Percentiles rank a stretch among this genome's conserved stretches.
These are phyloP conservation scores for Colletotrichum kahawae DNA, from an alignment of 2,329 filamentous ascomycete species.

Conservation along the genomic window DNA sequence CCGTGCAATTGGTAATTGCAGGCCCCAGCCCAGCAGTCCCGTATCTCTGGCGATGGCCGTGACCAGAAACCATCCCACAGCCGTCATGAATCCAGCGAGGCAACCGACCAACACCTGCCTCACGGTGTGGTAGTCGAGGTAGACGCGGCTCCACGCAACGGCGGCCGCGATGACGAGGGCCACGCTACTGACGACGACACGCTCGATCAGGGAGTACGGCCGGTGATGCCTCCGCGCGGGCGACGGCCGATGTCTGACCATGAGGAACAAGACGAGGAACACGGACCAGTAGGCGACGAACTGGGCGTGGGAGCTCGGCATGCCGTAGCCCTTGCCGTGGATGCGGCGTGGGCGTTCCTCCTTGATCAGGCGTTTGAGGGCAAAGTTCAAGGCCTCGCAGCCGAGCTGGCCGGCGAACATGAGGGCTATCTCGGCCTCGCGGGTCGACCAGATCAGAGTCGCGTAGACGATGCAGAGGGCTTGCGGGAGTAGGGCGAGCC, in stretches of 20 bases:
- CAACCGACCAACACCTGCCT: constrained; percentile 86
- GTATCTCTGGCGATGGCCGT: constrained; percentile 69
- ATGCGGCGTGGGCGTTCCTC: constrained; percentile 85
- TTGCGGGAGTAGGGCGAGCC: constrained; percentile 92
- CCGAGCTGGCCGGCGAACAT: constrained; percentile 92
- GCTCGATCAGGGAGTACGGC: constrained; percentile 66
- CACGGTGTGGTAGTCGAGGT: constrained; percentile 90
- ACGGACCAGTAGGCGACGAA: constrained; percentile 92
- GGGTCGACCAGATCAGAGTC: constrained; percentile 87
- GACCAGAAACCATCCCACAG: constrained; percentile 77
- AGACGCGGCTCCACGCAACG: constrained; percentile 84
- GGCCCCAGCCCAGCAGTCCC: constrained; percentile 74
- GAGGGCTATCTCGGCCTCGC: constrained; percentile 86
- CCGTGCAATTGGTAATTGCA: constrained; percentile 69
- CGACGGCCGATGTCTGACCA: constrained; percentile 69
- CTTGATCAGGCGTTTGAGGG: constrained; percentile 87
- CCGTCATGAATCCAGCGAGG: constrained; percentile 72
- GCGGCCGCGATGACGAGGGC: constrained; percentile 66
- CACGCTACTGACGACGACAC: constrained; percentile 57
- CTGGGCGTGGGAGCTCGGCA: constrained; percentile 94
- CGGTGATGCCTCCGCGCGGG: constrained; percentile 26
- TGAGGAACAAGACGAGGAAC: constrained; percentile 82
- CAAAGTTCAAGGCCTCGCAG: constrained; percentile 91
- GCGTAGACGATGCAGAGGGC: constrained; percentile 89
- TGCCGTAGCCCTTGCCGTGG: constrained; percentile 95